Percentiles rank a stretch among this genome's conserved stretches.
These are phyloP conservation scores for Neltuma alba DNA, from an alignment of 306 rosid genomes.

Conservation along the genomic window DNA sequence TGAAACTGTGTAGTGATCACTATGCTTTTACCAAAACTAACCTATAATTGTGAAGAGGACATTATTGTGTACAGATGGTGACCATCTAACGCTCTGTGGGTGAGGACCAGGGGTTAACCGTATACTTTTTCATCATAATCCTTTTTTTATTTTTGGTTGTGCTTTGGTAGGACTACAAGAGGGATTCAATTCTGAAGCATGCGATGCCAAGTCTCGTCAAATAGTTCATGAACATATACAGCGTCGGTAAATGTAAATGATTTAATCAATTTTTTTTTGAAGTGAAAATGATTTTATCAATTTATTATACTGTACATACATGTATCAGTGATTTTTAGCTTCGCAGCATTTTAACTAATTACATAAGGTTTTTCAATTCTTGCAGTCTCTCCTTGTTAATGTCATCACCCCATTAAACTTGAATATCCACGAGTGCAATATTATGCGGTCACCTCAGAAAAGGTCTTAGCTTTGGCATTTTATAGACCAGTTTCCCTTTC, in stretches of 20 bases:
- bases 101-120: constrained; percentile 1
- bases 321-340: constrained; percentile 9
- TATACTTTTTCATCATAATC: neutral
- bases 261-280: constrained; percentile 11
- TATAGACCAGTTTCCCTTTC: no score
- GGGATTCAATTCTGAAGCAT: neutral
- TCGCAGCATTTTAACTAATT: neutral
- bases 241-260: constrained; percentile 4
- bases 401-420: no score
- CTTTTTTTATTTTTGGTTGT: neutral
- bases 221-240: constrained; percentile 7
- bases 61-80: constrained; percentile 17
- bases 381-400: neutral
- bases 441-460: no score
- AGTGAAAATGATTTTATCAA: constrained; percentile 3
- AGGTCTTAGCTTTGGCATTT: no score
- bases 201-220: constrained; percentile 4
- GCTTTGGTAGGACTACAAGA: neutral
- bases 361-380: neutral
- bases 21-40: neutral
- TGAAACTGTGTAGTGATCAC: neutral
- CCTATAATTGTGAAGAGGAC: constrained; percentile 10
- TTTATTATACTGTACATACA: constrained; percentile 26
- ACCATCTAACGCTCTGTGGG: neutral
- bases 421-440: neutral